These are phyloP conservation scores for Kandelia obovata DNA, from an alignment of 345 rosid species.

Conservation along the genomic window DNA sequence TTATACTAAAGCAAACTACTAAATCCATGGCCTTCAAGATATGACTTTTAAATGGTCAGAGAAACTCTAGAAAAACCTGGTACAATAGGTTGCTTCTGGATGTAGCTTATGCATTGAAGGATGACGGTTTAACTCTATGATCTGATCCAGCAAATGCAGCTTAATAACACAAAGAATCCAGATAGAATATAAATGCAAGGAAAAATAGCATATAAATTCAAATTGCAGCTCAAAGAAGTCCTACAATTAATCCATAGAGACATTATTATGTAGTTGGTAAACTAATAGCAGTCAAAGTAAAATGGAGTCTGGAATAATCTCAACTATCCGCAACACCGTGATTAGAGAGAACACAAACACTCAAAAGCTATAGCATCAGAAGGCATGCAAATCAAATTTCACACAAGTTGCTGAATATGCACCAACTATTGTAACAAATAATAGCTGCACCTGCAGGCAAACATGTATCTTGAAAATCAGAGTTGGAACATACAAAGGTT, in stretches of 20 bases:
- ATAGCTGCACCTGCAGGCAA: neutral
- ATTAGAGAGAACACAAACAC: neutral
- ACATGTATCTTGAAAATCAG: neutral
- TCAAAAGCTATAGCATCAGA: neutral
- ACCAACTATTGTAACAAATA: neutral
- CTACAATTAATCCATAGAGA: neutral
- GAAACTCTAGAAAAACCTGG: too few relatives aligned
- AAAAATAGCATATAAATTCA: slow-evolving; percentile 1
- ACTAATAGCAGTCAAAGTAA: slow-evolving; percentile 1
- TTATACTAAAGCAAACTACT: neutral
- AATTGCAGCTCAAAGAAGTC: neutral
- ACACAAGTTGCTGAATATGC: neutral
- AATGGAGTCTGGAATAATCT: neutral
- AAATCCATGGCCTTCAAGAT: neutral
- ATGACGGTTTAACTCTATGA: too few relatives aligned
- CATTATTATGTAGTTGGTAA: neutral
- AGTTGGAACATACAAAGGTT: neutral
- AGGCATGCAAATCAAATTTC: neutral
- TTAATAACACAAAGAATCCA: neutral
- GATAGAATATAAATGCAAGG: neutral
- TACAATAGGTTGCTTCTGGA: too few relatives aligned
- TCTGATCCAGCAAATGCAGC: neutral
- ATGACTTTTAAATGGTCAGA: too few relatives aligned
- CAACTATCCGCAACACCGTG: neutral
- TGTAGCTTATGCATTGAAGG: too few relatives aligned